Base-by-base conservation (phyloP, 2,329 filamentous ascomycete genomes). In the Penicillium griseofulvum region DNA sequence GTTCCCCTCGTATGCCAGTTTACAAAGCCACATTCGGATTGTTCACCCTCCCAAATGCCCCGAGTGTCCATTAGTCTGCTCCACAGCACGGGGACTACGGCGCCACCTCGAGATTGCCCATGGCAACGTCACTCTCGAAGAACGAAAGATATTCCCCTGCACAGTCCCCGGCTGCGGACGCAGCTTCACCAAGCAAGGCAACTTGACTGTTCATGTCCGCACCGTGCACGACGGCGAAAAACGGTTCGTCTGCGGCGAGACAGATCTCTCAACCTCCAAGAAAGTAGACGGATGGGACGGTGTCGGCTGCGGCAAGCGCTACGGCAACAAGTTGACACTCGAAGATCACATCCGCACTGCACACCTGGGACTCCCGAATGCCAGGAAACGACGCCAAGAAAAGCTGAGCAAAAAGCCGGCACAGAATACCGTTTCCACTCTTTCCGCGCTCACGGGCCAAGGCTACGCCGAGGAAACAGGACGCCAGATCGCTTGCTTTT, bases 331-430 rank as follows among this genome's bases (percentile, higher is more conserved):
- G 71, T 82, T 84, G 17, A 86, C 85, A 29, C 81, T 97, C 0
- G 89, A 93, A 71, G 88, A 94, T 62, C 93, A 97, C 69, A 81
- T 97, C 42, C 86, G 90, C 19, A 91, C 88, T 45, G 83, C 90
- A 22, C 93, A 97, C 70, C 78, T 96, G 26, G 85, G 86, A n/a
- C 75, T 83, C 22, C 73, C 66, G 62, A 75, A 78, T 60, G 68
- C 72, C 59, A 75, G 75, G 56, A 69, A 69, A 54, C 71, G 69
- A 28, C 69, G 71, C 26, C 68, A 74, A 46, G 63, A 69, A 41
- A 65, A 72, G n/a, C 22, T 64, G 11, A 51, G 41, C 36, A 64
- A 64, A 19, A 59, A 59, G 2, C 49, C 54, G 17, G 8, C 19
- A 4, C 49, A 56, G 3, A 52, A 43, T 45, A 54, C 44, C 41